Evolutionary conservation across 2,329 filamentous ascomycete species (phyloP).

Genomic region (Exophiala sp.): DNA sequence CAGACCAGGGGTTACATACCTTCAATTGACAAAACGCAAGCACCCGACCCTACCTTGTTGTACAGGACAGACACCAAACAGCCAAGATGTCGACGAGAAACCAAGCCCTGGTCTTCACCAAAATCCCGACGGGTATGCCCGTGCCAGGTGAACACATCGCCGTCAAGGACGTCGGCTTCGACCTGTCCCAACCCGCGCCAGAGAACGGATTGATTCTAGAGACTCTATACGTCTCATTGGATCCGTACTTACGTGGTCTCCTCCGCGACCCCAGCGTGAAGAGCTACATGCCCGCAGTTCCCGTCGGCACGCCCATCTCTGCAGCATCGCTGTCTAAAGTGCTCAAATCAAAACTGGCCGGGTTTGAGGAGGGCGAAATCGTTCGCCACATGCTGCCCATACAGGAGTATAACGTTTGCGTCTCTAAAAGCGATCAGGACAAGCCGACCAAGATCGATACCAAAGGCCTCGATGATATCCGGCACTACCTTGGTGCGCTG

Average conservation of each 20-base stretch:
- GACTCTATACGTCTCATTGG: conserved; percentile 66
- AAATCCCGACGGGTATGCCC: conserved; percentile 62
- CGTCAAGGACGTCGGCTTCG: conserved; percentile 64
- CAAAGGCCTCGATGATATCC: conserved; percentile 32
- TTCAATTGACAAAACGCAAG: too few species aligned
- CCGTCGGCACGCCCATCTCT: conserved; percentile 60
- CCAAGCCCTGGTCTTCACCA: conserved; percentile 72
- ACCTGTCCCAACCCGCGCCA: conserved; percentile 52
- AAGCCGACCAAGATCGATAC: conserved; percentile 16
- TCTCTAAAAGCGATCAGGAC: not conserved
- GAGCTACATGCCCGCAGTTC: conserved; percentile 66
- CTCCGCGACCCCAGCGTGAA: conserved; percentile 62
- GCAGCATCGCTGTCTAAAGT: conserved; percentile 66
- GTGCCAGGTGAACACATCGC: conserved; percentile 67
- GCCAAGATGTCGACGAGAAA: conserved; percentile 46
- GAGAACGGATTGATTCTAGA: conserved; percentile 62
- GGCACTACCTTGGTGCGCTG: conserved; percentile 68
- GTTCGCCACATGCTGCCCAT: conserved; percentile 54
- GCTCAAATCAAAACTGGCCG: conserved; percentile 62
- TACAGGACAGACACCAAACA: not conserved
- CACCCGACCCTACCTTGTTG: not conserved
- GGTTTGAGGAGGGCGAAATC: conserved; percentile 66
- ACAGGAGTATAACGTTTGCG: conserved; percentile 59
- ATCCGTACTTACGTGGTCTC: conserved; percentile 71
- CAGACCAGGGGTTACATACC: too few species aligned